Base-by-base conservation (phyloP, 805 yeast species). In the Nakazawaea sp. region DNA sequence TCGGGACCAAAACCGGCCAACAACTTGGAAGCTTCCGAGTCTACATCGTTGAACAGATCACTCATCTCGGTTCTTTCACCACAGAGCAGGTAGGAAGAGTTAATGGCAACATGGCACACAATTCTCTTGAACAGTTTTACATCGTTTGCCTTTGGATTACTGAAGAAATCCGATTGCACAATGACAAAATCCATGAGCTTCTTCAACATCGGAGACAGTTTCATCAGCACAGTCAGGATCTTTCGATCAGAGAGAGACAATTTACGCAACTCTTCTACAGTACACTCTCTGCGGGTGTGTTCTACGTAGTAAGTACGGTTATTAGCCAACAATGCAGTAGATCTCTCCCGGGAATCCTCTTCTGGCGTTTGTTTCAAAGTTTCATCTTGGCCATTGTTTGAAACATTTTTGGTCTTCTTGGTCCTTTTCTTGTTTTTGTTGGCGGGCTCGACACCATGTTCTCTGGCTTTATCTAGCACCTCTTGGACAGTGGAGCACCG, bases 171-270 rank as follows among this genome's bases (percentile, higher is more conserved):
- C 5, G 30, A 17, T 18, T 38, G 17, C 16, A 6, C 9, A 9
- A 38, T 18, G 27, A 38, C 13, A 8, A 38, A 21, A 11, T 29
- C 33, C 30, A 38, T 23, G 21, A 38, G 16, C 20, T 38, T 33
- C 13, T 33, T 29, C 7, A 30, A 17, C 17, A 23, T 28, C 8
- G 36, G 41, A 32, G 41, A 38, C 13, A 27, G 28, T 13, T 29
- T 32, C 5, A 25, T 11, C 4, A 38, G 17, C 19, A 33, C 30
- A 12, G 24, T 21, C 18, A 29, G 21, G 16, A 38, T 15, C 2
- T 28, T 19, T 11, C 28, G 21, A 19, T 25, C 27, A 6, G 28
- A 23, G 16, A 32, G 29, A 2, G 33, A 26, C 18, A 33, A 10
- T 5, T 5, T n/a, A n/a, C 9, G 9, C 3, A 38, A 30, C 12